Conservation (phyloP, 2,329 filamentous ascomycete species). For the Colletotrichum endophyticum region DNA sequence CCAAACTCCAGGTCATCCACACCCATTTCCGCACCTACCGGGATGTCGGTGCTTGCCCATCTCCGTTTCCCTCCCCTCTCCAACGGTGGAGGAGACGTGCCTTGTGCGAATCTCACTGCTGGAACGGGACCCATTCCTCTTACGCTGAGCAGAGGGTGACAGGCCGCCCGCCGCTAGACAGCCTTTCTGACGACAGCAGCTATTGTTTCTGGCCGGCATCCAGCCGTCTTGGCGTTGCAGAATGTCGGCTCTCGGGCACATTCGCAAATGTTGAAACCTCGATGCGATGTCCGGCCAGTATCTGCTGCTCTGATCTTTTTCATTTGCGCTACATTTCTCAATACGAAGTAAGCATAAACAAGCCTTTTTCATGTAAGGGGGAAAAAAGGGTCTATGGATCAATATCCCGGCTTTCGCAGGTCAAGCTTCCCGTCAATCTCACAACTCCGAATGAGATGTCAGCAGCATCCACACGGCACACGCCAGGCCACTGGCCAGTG, state of each 20-base stretch:
- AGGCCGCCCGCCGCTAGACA: not conserved
- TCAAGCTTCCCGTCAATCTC: slow-evolving; percentile 11
- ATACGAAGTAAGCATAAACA: not conserved
- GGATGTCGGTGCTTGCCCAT: not conserved
- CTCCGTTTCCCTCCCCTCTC: not conserved
- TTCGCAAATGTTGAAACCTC: not conserved
- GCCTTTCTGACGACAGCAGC: not conserved
- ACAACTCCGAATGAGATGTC: not conserved
- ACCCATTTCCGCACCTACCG: not conserved
- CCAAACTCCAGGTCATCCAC: not conserved
- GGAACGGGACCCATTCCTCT: not conserved
- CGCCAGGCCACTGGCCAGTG: not conserved
- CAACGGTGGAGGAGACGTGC: not conserved
- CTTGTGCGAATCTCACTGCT: not conserved
- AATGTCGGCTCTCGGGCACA: not conserved
- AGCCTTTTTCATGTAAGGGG: not conserved
- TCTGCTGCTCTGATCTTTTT: not conserved
- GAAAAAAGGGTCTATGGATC: not conserved
- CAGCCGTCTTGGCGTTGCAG: slow-evolving; percentile 8
- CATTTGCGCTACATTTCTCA: not conserved
- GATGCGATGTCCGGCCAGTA: not conserved
- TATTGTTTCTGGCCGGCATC: not conserved
- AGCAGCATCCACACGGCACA: not conserved
- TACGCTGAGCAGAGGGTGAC: not conserved
- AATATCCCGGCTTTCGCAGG: not conserved